Conservation (phyloP, 352 stramenopile genomes). For the Globisporangium viniferum region DNA sequence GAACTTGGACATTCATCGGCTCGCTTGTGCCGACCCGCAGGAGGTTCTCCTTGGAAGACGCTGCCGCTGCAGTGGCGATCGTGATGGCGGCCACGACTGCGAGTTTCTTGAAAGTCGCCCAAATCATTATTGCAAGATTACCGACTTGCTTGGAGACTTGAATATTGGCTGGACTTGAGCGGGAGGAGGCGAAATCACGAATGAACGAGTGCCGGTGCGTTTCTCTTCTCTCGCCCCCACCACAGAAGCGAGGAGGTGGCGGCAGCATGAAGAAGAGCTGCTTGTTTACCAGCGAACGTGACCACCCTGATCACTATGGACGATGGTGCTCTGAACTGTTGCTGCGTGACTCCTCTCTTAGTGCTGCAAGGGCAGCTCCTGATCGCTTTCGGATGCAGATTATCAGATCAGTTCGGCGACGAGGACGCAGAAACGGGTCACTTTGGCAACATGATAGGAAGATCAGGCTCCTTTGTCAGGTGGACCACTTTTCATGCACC, state of each 20-base stretch:
- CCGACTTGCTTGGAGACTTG: neutral
- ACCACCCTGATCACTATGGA: neutral
- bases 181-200: neutral
- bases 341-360: too few species aligned
- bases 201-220: neutral
- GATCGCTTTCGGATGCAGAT: neutral
- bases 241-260: neutral
- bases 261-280: neutral
- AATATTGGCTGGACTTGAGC: neutral
- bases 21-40: conserved; percentile 33
- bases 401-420: neutral
- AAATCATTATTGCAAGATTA: too few species aligned
- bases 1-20: conserved; percentile 23
- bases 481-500: neutral
- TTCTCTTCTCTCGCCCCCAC: neutral
- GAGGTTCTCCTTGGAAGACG: neutral
- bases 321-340: too few species aligned
- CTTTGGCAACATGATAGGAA: neutral
- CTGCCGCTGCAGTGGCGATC: neutral
- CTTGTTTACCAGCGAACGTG: neutral
- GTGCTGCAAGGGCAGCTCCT: too few species aligned
- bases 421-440: neutral
- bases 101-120: neutral
- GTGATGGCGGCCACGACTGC: neutral
- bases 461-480: too few species aligned